Evolutionary conservation across 73 alveolate species (phyloP), one percentile per base, ranked within the genome.

Genomic region (Strombidium stylifer): DNA sequence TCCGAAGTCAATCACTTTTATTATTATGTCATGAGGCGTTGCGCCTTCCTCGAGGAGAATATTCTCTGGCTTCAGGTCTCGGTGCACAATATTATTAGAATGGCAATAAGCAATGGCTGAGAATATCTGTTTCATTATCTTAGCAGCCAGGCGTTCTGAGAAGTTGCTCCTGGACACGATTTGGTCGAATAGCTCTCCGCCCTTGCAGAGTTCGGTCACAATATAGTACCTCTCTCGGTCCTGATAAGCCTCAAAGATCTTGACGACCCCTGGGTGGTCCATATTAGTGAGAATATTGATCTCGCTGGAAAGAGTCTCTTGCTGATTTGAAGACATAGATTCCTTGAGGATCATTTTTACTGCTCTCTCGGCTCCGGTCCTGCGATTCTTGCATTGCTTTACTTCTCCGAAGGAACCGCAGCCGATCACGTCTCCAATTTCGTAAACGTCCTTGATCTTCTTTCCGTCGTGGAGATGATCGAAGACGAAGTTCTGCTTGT

Each of bases 21-120:
- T 49, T 31, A 51, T 67, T 1, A 86, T 86, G 30, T 77, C 78
- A 21, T 56, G 58, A 20, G 85, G 65, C 36, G 66, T 84, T 6
- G 16, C 24, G 7, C 3, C 57, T 44, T 71, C 74, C 31, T 65
- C 92, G 50, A 94, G 89, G 37, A 94, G 82, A 36, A 94, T 44
- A 70, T 94, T 94, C 32, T 89, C 97, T 11, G 99, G 99, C 40
- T 94, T 94, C 15, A 94, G 42, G 65, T 94, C 99, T 64, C 99
- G 42, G 73, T 94, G 99, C 11, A 94, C 92, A 14, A 92, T 89
- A 47, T 84, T 79, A 74, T 76, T 79, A 45, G 74, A 60, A 65
- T 94, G 99, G 44, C 98, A 91, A 59, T 94, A 93, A 53, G 73
- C 68, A 28, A 91, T 84, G 10, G 96, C 98, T 14, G 90, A 48